These are phyloP conservation scores for Rhodomyrtus tomentosa DNA, from an alignment of 345 rosid species.

Conservation along the genomic window DNA sequence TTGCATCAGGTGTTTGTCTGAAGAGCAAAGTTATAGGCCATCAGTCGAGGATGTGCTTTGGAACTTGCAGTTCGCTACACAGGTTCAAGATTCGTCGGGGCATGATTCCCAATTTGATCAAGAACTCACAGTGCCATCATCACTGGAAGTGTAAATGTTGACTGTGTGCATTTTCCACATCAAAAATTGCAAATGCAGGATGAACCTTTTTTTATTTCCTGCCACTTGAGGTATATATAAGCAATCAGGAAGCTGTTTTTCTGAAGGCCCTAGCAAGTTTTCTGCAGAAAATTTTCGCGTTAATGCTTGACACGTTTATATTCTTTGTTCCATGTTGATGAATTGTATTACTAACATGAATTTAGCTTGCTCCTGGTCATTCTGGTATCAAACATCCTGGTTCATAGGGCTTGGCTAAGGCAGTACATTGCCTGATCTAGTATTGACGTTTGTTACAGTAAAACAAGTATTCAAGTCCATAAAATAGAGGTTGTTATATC, in stretches of 20 bases:
- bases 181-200: neutral
- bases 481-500: neutral
- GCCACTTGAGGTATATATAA: neutral
- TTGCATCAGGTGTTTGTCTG: slow-evolving; percentile 32
- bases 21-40: slow-evolving; percentile 25
- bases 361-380: neutral
- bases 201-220: neutral
- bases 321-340: neutral
- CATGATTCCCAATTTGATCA: slow-evolving; percentile 1
- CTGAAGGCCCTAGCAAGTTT: neutral
- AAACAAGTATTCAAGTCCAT: neutral
- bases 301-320: neutral
- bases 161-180: neutral
- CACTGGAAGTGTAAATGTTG: neutral
- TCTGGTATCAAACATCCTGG: neutral
- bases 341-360: neutral
- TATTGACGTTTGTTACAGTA: neutral
- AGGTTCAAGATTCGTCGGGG: slow-evolving; percentile 26
- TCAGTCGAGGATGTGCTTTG: slow-evolving; percentile 49
- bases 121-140: neutral
- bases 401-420: neutral
- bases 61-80: slow-evolving; percentile 57
- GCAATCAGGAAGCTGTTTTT: neutral
- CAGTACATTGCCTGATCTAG: neutral
- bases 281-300: neutral